phyloP scores from a whole-genome alignment of 495 filamentous ascomycete species.

The Penicillium canescens region DNA sequence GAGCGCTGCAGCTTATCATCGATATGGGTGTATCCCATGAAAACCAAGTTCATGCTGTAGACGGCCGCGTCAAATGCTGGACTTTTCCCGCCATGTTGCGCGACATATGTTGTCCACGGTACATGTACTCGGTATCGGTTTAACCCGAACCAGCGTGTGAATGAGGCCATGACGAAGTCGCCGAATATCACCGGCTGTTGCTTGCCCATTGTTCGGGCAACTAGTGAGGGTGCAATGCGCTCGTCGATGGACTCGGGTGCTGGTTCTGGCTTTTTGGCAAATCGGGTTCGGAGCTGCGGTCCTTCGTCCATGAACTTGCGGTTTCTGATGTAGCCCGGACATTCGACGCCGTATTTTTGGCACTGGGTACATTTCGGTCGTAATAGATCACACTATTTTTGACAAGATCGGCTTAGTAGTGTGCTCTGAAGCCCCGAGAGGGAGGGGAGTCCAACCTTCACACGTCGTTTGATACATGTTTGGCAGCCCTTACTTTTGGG shows the following conservation, averaged over 20 bases:
- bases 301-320: conserved; percentile 29
- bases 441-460: conserved; percentile 17
- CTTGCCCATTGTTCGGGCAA: conserved; percentile 17
- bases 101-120: conserved; percentile 25
- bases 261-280: conserved; percentile 6
- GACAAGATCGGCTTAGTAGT: background rate
- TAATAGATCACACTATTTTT: conserved; percentile 26
- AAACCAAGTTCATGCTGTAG: conserved; percentile 20
- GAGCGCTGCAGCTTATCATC: conserved; percentile 18
- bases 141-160: conserved; percentile 25
- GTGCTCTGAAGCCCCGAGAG: background rate
- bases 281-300: conserved; percentile 19
- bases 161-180: conserved; percentile 23
- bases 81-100: conserved; percentile 17
- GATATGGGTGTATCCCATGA: conserved; percentile 18
- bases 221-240: conserved; percentile 20
- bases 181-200: conserved; percentile 28
- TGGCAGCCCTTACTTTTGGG: conserved; percentile 43
- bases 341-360: conserved; percentile 23
- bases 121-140: conserved; percentile 24
- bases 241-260: conserved; percentile 21
- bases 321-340: conserved; percentile 28
- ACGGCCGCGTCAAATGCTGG: conserved; percentile 24
- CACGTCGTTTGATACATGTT: conserved; percentile 33
- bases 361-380: conserved; percentile 32